Base-by-base conservation (phyloP, 2,329 filamentous ascomycete species). In the Orbilia ellipsospora region DNA sequence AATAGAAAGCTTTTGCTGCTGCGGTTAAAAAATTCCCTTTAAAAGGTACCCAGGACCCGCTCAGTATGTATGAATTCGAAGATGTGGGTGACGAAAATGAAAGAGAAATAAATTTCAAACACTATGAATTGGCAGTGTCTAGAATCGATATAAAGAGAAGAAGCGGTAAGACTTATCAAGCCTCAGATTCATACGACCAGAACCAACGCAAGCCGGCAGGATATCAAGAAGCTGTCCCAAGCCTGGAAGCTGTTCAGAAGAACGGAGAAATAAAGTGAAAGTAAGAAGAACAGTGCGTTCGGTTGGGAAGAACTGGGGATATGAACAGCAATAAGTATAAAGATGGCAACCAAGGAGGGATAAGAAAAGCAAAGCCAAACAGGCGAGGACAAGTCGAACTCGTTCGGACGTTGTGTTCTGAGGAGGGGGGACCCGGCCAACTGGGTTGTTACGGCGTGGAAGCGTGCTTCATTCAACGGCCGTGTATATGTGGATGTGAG, bases 321-420 rank as follows among this genome's bases (percentile, higher is more conserved):
- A 69, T 31, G 64, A 75, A 75, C 59, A 69, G 63, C 48, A 75
- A 75, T 75, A 75, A 69, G 72, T 69, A 75, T 69, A 64, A 74
- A 68, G 57, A 67, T 57, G 56, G 63, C 55, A 67, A 74, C 56
- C 48, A 56, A 28, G 61, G 48, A 75, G 59, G 72, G 69, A 75
- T 69, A 75, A 75, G 72, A 75, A 75, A 75, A 75, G 63, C 57
- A 54, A 60, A 69, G 40, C 72, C 72, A 52, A 75, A 62, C 59
- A 67, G 45, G 69, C 56, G 52, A 2, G 23, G 23, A 23, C 23
- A 48, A 74, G 57, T 56, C 42, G 52, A 59, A 59, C 54, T 62
- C 26, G 48, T 26, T 59, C 40, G 65, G 67, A 63, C 48, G 72
- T 69, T 75, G 72, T 75, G 72, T 51, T 75, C 65, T 75, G 62